A percentile compares a stretch with the other conserved stretches of the same genome.
phyloP scores from a whole-genome alignment of 768 basidiomycete genomes.

The button mushroom (Agaricus bisporus) region DNA sequence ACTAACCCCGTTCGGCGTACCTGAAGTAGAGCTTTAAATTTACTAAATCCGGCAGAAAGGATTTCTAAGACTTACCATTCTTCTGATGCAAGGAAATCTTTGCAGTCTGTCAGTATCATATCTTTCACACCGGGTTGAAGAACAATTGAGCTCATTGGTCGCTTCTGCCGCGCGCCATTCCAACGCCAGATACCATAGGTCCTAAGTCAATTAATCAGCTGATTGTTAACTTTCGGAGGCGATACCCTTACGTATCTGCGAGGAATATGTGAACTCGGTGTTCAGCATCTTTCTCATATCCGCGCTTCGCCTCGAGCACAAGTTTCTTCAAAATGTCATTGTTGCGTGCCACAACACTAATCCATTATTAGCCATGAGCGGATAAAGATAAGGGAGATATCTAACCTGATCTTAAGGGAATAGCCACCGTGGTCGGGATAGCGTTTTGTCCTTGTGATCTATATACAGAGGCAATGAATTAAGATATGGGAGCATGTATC shows the following conservation, averaged over 20 bases:
- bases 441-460: conserved; percentile 80
- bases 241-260: conserved; percentile 70
- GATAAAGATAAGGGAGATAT: background rate
- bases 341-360: conserved; percentile 79
- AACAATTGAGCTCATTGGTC: conserved; percentile 90
- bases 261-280: conserved; percentile 87
- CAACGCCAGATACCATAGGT: conserved; percentile 79
- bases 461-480: background rate
- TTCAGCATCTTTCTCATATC: conserved; percentile 88
- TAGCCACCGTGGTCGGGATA: conserved; percentile 71
- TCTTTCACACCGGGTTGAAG: conserved; percentile 87
- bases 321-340: conserved; percentile 85
- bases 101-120: conserved; percentile 85
- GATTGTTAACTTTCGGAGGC: conserved; percentile 7
- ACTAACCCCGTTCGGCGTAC: conserved; percentile 85
- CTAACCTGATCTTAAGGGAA: conserved; percentile 75
- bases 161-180: conserved; percentile 84
- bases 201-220: conserved; percentile 25
- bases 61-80: conserved; percentile 56
- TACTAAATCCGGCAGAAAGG: conserved; percentile 9
- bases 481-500: conserved; percentile 1
- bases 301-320: conserved; percentile 80
- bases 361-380: conserved; percentile 10
- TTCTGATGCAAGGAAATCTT: conserved; percentile 77
- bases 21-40: conserved; percentile 30